Percentiles rank a stretch among this genome's conserved stretches.
Evolutionary conservation across 2,329 filamentous ascomycete species (phyloP).

Genomic region (Tolypocladium endophyticum): DNA sequence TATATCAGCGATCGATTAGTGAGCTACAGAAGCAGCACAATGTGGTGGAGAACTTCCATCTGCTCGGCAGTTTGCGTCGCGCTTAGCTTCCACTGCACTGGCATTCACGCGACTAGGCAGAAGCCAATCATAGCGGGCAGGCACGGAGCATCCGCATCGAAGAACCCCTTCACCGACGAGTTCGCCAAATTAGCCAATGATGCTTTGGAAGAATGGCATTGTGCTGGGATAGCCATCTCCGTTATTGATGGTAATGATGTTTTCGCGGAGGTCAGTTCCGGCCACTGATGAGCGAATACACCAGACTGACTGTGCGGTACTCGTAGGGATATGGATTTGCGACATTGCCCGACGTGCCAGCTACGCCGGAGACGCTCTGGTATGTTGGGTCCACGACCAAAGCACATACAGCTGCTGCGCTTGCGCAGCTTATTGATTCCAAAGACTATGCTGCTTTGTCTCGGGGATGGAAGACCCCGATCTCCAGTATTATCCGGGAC

Average conservation of each 20-base stretch:
- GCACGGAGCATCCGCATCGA: background rate
- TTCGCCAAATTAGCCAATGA: conserved; percentile 6
- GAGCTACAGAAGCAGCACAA: background rate
- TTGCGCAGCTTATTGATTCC: conserved; percentile 40
- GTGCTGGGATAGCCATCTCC: conserved; percentile 15
- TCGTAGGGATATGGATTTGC: conserved; percentile 20
- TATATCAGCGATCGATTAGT: background rate
- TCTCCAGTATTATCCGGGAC: conserved; percentile 23
- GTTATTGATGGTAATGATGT: conserved; percentile 15
- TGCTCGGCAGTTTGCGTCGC: background rate
- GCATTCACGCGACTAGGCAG: background rate
- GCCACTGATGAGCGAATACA: background rate
- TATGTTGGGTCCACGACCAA: conserved; percentile 47
- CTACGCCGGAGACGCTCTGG: conserved; percentile 37
- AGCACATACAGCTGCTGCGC: conserved; percentile 37
- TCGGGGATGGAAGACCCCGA: conserved; percentile 34
- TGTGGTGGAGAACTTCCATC: background rate
- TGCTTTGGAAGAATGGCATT: conserved; percentile 13
- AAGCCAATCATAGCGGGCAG: background rate
- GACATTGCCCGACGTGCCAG: conserved; percentile 26
- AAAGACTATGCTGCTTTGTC: conserved; percentile 15
- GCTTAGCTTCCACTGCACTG: background rate
- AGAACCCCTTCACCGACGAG: conserved; percentile 7
- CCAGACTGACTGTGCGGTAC: background rate
- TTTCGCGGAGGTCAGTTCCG: conserved; percentile 11